Percentiles rank a stretch among this genome's conserved stretches.
Conservation (phyloP, 495 filamentous ascomycete genomes). For the Penicillium lividum region DNA sequence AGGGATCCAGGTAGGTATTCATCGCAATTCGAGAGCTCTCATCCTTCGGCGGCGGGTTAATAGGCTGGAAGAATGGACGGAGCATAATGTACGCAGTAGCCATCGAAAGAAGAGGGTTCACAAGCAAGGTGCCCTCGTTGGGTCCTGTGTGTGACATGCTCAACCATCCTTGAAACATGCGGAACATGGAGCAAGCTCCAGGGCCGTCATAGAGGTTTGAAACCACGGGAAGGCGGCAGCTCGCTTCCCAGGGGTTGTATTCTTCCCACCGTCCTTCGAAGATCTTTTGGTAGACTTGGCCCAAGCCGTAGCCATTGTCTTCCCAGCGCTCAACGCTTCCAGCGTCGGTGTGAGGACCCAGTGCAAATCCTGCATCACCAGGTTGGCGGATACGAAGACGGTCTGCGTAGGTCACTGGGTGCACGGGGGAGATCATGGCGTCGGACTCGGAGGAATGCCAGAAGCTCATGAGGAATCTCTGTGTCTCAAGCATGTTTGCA, state of each 20-base stretch:
- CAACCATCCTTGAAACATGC: conserved; percentile 77
- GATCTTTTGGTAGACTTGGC: conserved; percentile 61
- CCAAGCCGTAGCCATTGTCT: conserved; percentile 59
- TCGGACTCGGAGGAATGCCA: conserved; percentile 55
- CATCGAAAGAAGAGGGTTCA: conserved; percentile 65
- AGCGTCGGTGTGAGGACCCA: conserved; percentile 75
- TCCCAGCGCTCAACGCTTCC: conserved; percentile 79
- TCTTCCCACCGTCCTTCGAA: conserved; percentile 68
- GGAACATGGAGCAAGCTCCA: conserved; percentile 70
- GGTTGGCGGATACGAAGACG: conserved; percentile 62
- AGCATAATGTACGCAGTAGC: conserved; percentile 69
- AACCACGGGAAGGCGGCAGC: conserved; percentile 56
- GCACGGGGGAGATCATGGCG: conserved; percentile 2
- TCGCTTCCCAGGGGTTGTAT: conserved; percentile 70
- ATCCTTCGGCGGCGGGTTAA: conserved; percentile 36
- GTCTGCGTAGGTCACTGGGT: conserved; percentile 69
- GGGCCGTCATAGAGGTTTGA: conserved; percentile 69
- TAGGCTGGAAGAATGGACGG: conserved; percentile 69
- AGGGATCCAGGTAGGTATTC: conserved; percentile 34
- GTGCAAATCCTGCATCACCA: conserved; percentile 66
- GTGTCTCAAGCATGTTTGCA: conserved; percentile 61
- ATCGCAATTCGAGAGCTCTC: conserved; percentile 12
- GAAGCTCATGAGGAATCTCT: conserved; percentile 63
- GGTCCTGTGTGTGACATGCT: conserved; percentile 62
- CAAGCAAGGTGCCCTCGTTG: conserved; percentile 64